Conservation (phyloP, 2,329 filamentous ascomycete species). For the Rhynchosporium secalis region DNA sequence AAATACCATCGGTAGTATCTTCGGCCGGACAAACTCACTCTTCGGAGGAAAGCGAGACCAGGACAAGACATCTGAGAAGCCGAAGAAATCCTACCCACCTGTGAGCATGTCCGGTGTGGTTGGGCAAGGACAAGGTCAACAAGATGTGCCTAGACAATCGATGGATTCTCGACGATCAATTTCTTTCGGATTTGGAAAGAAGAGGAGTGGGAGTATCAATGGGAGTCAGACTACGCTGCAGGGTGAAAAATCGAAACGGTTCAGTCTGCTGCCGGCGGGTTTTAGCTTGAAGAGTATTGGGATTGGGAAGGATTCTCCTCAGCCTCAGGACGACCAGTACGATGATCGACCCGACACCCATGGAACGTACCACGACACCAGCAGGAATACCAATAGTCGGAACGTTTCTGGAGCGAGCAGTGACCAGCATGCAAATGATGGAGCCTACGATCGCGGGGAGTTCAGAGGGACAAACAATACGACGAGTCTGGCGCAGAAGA, state of each 20-base stretch:
- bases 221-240: constrained; percentile 52
- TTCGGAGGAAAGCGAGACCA: constrained; percentile 59
- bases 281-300: constrained; percentile 67
- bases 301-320: constrained; percentile 51
- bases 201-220: constrained; percentile 65
- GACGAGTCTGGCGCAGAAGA: constrained; percentile 45
- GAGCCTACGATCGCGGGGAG: constrained; percentile 35
- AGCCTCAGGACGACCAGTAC: constrained; percentile 32
- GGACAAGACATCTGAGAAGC: constrained; percentile 63
- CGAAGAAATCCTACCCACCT: constrained; percentile 74
- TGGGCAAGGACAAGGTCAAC: constrained; percentile 35
- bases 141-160: constrained; percentile 52
- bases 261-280: constrained; percentile 67
- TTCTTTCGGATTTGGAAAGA: constrained; percentile 68
- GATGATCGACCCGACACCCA: constrained; percentile 32
- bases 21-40: constrained; percentile 79
- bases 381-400: constrained; percentile 23
- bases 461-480: constrained; percentile 42
- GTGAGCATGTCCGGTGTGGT: constrained; percentile 81
- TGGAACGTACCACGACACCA: constrained; percentile 30
- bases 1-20: constrained; percentile 77
- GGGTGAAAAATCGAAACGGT: constrained; percentile 61
- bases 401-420: constrained; percentile 32
- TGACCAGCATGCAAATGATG: constrained; percentile 30
- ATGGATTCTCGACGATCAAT: constrained; percentile 75